Evolutionary conservation across 2,329 filamentous ascomycete genomes (phyloP).

Genomic region (Diaporthe citri): DNA sequence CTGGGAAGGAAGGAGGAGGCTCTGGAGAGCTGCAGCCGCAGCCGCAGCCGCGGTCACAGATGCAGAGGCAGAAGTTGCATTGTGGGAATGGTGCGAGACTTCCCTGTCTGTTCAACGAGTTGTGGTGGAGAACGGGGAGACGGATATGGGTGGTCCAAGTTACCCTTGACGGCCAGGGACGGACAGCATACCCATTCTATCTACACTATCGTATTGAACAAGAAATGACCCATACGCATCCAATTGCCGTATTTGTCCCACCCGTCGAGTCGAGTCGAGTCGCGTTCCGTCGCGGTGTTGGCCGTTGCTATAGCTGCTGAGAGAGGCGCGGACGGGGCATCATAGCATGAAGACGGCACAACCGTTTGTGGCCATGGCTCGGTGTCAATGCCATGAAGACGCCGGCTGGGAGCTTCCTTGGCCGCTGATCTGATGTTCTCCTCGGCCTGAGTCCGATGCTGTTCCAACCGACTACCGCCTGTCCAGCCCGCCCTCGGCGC

Average conservation of each 20-base stretch:
- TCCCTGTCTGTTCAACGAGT: constrained; percentile 20
- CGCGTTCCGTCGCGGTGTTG: not conserved
- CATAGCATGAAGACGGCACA: constrained; percentile 13
- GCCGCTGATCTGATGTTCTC: constrained; percentile 27
- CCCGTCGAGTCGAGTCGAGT: constrained; percentile 16
- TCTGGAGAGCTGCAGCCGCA: constrained; percentile 22
- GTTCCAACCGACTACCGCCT: constrained; percentile 1
- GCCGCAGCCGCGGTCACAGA: not conserved
- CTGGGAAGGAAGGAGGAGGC: constrained; percentile 31
- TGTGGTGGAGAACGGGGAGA: constrained; percentile 32
- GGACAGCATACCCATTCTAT: constrained; percentile 28
- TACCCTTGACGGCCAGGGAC: constrained; percentile 31
- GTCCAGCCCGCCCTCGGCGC: not conserved
- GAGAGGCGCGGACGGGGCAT: not conserved
- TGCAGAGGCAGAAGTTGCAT: constrained; percentile 19
- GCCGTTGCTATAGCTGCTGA: not conserved
- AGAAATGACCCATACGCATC: constrained; percentile 6
- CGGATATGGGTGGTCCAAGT: constrained; percentile 30
- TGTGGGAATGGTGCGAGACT: constrained; percentile 7
- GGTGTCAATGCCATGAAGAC: constrained; percentile 32
- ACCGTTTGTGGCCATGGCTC: not conserved
- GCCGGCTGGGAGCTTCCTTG: constrained; percentile 25
- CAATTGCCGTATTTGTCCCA: not conserved
- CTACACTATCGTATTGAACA: constrained; percentile 4
- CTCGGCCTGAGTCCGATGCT: constrained; percentile 28